Evolutionary conservation across 352 stramenopile genomes (phyloP), one percentile per base, ranked within the genome.

Genomic region (Phytophthora megakarya): DNA sequence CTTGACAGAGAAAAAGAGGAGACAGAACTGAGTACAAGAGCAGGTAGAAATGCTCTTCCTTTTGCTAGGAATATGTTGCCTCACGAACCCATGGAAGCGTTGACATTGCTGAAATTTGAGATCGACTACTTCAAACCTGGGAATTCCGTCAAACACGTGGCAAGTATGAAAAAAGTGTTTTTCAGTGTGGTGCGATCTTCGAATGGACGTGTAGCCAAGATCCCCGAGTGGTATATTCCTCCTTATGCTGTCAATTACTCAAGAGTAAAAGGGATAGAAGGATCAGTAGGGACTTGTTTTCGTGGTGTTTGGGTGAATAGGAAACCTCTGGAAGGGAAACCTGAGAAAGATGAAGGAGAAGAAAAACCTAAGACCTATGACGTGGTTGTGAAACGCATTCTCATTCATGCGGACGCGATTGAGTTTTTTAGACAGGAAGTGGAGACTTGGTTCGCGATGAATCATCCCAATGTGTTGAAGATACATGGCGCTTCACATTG

Each of bases 21-120:
- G 45, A 15, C 5, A 0, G 54, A 57, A 11, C 22, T 74, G 11
- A 58, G 52, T 38, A 3, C 5, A n/a, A 35, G 46, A 30, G 63
- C 68, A 22, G 53, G 47, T 18, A 76, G 73, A 35, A 68, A 67
- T 22, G 57, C 68, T 22, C 58, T 73, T n/a, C 68, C 68, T 4
- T 76, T 76, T 8, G 53, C 58, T 11, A 51, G 57, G 21, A 70
- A 64, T 6, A 69, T 73, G 47, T 33, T 64, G 43, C 63, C 63
- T 3, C 63, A 76, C 28, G 63, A 76, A 33, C 58, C 69, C 0
- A 76, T 76, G 69, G 69, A 76, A 30, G 69, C 69, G 3, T 33
- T 76, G 22, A 76, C 69, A 26, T n/a, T 76, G 21, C 30, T 76
- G 9, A 76, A 76, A 28, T 76, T 65, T 21, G 69, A 76, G 35